Evolutionary conservation across 495 filamentous ascomycete genomes (phyloP).

Genomic region (Neurospora sp.): DNA sequence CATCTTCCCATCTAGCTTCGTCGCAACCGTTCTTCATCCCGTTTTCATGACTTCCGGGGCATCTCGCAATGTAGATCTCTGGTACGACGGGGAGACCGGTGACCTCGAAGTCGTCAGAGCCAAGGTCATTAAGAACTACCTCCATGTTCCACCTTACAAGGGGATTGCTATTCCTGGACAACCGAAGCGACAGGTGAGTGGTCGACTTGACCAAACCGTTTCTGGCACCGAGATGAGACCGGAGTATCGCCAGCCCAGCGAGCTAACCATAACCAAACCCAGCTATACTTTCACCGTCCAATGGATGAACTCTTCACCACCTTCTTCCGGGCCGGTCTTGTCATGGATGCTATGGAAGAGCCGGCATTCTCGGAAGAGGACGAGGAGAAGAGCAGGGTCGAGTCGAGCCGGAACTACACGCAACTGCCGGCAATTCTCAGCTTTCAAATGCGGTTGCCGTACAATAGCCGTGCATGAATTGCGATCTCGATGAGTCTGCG

Average conservation of each 20-base stretch:
- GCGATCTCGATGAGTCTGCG: neutral
- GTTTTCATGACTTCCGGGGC: constrained; percentile 33
- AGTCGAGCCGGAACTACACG: constrained; percentile 24
- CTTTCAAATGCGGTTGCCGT: constrained; percentile 20
- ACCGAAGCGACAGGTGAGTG: constrained; percentile 20
- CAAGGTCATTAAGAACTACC: constrained; percentile 24
- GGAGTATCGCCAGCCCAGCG: neutral
- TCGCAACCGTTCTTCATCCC: constrained; percentile 33
- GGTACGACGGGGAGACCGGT: constrained; percentile 11
- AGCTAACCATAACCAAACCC: neutral
- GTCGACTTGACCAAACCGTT: neutral
- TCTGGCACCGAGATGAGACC: neutral
- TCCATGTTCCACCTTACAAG: constrained; percentile 23
- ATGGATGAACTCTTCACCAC: constrained; percentile 28
- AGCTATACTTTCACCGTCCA: constrained; percentile 34
- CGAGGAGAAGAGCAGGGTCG: constrained; percentile 7
- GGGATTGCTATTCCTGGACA: constrained; percentile 24
- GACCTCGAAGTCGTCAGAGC: constrained; percentile 15
- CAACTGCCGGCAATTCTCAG: constrained; percentile 28
- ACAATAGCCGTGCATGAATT: neutral
- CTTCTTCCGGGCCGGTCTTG: constrained; percentile 27
- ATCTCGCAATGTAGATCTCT: constrained; percentile 18
- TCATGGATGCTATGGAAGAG: constrained; percentile 35
- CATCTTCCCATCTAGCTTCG: constrained; percentile 19
- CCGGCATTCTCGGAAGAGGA: constrained; percentile 24